These are phyloP conservation scores for Psophocarpus tetragonolobus DNA, from an alignment of 306 rosid genomes.

Conservation along the genomic window DNA sequence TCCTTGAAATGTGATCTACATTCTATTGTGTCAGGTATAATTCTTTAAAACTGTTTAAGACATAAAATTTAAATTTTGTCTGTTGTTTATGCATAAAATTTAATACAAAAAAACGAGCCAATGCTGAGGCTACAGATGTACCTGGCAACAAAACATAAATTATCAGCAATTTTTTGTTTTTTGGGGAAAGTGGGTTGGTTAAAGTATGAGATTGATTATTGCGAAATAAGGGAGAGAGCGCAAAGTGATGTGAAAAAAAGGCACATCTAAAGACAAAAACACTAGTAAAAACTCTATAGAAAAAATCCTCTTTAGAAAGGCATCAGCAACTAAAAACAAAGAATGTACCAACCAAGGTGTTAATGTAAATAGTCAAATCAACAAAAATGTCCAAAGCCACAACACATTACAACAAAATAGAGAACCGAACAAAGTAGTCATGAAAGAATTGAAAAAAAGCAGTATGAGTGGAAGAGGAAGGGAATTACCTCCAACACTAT, in stretches of 20 bases:
- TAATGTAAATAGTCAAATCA: slow-evolving; percentile 13
- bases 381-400: background rate
- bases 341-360: background rate
- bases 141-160: background rate
- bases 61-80: background rate
- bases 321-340: slow-evolving; percentile 3
- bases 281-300: background rate
- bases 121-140: background rate
- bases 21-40: slow-evolving; percentile 24
- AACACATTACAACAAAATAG: background rate
- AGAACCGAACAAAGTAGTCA: background rate
- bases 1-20: slow-evolving; percentile 4
- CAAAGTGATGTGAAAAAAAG: background rate
- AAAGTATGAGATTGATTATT: slow-evolving; percentile 1
- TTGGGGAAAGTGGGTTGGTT: background rate
- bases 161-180: background rate
- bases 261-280: slow-evolving; percentile 13
- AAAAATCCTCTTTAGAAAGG: background rate
- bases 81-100: background rate
- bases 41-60: background rate
- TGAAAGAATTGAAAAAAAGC: no score
- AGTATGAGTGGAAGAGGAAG: background rate
- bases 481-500: slow-evolving; percentile 79
- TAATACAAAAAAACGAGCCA: background rate
- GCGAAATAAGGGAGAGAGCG: slow-evolving; percentile 2